Conservation (phyloP, 2,329 filamentous ascomycete genomes). For the Diaporthe ilicicola region DNA sequence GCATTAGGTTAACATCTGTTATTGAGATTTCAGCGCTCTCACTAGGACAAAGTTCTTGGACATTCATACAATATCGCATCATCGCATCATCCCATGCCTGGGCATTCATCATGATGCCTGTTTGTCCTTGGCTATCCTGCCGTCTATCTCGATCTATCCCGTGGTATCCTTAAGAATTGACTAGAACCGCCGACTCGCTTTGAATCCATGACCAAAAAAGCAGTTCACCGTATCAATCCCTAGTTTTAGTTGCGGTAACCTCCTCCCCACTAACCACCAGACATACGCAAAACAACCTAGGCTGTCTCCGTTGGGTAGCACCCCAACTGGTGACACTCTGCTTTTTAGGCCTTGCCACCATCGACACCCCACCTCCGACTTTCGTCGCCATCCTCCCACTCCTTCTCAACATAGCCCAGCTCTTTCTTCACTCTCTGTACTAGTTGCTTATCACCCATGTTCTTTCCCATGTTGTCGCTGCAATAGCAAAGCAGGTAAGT, state of each 20-base stretch:
- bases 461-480: conserved; percentile 88
- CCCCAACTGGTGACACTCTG: background rate
- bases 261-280: too few species aligned
- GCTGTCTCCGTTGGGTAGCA: background rate
- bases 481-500: background rate
- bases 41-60: too few species aligned
- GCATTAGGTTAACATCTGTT: too few species aligned
- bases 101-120: too few species aligned
- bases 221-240: background rate
- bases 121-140: too few species aligned
- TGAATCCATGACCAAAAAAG: conserved; percentile 1
- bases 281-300: too few species aligned
- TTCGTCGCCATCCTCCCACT: conserved; percentile 87
- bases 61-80: too few species aligned
- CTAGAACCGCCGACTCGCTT: background rate
- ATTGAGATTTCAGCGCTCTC: too few species aligned
- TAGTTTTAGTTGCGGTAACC: background rate
- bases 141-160: conserved; percentile 31
- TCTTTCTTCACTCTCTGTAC: conserved; percentile 85
- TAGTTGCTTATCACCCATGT: conserved; percentile 84
- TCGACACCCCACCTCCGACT: conserved; percentile 78
- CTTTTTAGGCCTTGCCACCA: conserved; percentile 32
- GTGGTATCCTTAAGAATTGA: conserved; percentile 30
- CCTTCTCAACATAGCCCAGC: conserved; percentile 85
- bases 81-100: too few species aligned